These are phyloP conservation scores for Chlamydomonas sp. DNA, from an alignment of 139 green algal genomes.

Conservation along the genomic window DNA sequence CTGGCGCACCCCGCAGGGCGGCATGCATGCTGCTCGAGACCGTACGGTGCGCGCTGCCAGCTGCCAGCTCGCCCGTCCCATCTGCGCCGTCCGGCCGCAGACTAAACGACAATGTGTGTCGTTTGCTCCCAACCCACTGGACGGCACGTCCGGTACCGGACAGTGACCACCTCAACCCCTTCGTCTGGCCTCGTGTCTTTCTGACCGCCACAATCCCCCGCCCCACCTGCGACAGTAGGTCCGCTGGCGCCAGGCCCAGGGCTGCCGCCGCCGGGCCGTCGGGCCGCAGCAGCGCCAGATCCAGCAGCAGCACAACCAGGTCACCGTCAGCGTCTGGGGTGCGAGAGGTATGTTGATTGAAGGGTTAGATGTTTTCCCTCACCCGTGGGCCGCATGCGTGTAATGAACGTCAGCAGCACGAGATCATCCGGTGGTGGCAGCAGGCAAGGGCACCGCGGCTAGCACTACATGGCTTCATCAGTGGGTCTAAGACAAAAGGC, in stretches of 20 bases:
- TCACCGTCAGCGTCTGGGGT: conserved; percentile 28
- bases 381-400: too few species aligned
- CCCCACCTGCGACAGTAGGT: conserved; percentile 31
- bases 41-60: not conserved
- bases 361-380: not conserved
- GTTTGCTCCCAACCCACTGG: not conserved
- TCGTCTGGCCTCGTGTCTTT: too few species aligned
- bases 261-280: not conserved
- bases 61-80: not conserved
- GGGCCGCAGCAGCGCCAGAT: conserved; percentile 14
- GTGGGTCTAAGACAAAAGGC: too few species aligned
- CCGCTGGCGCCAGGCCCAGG: not conserved
- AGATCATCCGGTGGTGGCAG: too few species aligned
- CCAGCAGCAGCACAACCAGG: conserved; percentile 39
- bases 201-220: too few species aligned
- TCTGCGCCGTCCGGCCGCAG: too few species aligned
- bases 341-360: not conserved
- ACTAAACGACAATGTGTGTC: not conserved
- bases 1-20: too few species aligned
- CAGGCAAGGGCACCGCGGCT: too few species aligned
- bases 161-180: not conserved
- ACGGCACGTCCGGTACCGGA: not conserved
- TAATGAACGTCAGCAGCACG: too few species aligned
- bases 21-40: too few species aligned
- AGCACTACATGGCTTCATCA: too few species aligned